A percentile compares a stretch with the other conserved stretches of the same genome.
Evolutionary conservation across 1,139 yeast species (phyloP).

Genomic region (Saccharomycopsis hybrid): DNA sequence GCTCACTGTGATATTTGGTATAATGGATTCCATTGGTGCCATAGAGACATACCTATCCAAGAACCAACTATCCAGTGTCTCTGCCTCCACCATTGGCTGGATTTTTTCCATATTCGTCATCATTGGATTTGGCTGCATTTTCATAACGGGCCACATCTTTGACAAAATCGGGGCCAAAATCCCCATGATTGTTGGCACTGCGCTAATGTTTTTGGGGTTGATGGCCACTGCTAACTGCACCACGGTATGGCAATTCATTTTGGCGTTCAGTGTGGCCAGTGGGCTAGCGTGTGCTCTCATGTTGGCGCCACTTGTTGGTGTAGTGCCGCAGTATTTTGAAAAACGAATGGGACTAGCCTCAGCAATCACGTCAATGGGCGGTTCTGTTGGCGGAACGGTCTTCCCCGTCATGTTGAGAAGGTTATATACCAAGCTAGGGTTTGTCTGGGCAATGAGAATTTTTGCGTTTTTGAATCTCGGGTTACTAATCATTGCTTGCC

Average conservation of each 20-base stretch:
- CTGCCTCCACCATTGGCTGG: constrained; percentile 52
- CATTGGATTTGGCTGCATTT: constrained; percentile 50
- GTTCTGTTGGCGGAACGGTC: constrained; percentile 55
- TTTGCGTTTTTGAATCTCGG: constrained; percentile 44
- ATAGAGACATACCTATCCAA: constrained; percentile 50
- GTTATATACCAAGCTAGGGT: constrained; percentile 44
- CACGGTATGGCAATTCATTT: constrained; percentile 50
- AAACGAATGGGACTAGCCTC: constrained; percentile 47
- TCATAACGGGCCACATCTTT: constrained; percentile 55
- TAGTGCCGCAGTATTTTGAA: constrained; percentile 56
- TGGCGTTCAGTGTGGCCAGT: constrained; percentile 49
- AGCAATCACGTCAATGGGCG: constrained; percentile 56
- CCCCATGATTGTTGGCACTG: constrained; percentile 40
- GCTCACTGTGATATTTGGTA: constrained; percentile 52
- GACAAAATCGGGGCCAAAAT: constrained; percentile 49
- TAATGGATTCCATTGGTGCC: constrained; percentile 53
- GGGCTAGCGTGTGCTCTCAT: constrained; percentile 54
- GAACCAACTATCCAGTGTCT: constrained; percentile 40
- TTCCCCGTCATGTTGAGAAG: constrained; percentile 50
- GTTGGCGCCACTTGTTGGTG: constrained; percentile 54
- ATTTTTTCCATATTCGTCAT: constrained; percentile 53
- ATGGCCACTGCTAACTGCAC: constrained; percentile 48
- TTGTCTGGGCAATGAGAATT: constrained; percentile 54
- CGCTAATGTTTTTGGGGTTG: constrained; percentile 42
- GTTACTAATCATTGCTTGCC: constrained; percentile 33